These are phyloP conservation scores for Solanum dulcamara DNA, from an alignment of 257 asterid genomes.

Conservation along the genomic window DNA sequence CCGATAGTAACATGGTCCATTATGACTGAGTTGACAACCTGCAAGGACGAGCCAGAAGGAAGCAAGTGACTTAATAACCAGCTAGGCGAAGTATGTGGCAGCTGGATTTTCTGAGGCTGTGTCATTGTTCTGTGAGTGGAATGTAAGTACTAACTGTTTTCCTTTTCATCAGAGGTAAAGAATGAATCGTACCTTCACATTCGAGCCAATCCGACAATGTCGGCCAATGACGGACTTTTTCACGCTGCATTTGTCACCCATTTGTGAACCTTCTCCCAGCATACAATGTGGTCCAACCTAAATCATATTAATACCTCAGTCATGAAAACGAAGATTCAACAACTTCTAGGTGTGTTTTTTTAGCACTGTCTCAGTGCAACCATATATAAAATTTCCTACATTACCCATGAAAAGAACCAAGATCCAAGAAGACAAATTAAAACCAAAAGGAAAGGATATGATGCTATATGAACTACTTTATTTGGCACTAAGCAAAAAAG, in stretches of 20 bases:
- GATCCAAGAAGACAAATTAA: neutral
- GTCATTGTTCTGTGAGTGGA: neutral
- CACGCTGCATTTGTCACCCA: constrained; percentile 98
- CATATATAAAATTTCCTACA: neutral
- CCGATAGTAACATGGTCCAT: constrained; percentile 87
- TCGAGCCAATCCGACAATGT: constrained; percentile 95
- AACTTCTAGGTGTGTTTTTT: neutral
- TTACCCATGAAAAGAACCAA: neutral
- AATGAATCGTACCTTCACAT: constrained; percentile 67
- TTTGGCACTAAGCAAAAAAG: neutral
- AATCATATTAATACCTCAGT: constrained; percentile 4
- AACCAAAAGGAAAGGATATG: neutral
- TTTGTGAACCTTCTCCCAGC: constrained; percentile 88
- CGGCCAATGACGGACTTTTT: constrained; percentile 94
- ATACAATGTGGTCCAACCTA: constrained; percentile 99
- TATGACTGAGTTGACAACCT: constrained; percentile 89
- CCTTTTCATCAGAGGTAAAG: neutral
- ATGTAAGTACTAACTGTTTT: neutral
- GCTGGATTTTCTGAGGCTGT: neutral
- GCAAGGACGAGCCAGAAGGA: neutral
- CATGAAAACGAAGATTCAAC: neutral
- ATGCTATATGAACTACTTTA: neutral
- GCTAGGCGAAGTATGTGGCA: neutral
- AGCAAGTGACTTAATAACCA: neutral
- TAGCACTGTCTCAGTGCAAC: neutral